Percentiles rank a stretch among this genome's conserved stretches.
Conservation (phyloP, 345 rosid genomes). For the Litchi chinensis region DNA sequence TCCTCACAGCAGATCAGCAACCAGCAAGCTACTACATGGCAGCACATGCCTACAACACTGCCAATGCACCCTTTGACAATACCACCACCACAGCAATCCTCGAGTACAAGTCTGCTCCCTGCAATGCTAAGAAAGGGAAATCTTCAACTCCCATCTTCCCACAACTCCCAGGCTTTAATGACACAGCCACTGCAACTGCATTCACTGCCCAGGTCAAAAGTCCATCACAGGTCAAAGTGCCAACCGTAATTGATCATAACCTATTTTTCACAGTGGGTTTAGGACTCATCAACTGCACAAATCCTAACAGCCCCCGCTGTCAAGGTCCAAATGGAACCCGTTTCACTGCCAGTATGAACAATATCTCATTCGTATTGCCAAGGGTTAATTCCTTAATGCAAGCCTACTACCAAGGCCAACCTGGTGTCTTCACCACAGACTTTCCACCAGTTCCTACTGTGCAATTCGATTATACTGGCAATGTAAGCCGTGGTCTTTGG, state of each 20-base stretch:
- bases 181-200: slow-evolving; percentile 77
- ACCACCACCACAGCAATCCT: slow-evolving; percentile 86
- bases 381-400: slow-evolving; percentile 74
- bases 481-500: slow-evolving; percentile 87
- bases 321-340: slow-evolving; percentile 95
- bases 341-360: slow-evolving; percentile 82
- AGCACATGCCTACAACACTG: slow-evolving; percentile 56
- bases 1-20: slow-evolving; percentile 69
- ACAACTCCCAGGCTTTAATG: slow-evolving; percentile 78
- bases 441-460: slow-evolving; percentile 80
- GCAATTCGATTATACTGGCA: slow-evolving; percentile 78
- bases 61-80: slow-evolving; percentile 66
- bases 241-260: slow-evolving; percentile 60
- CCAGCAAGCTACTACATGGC: slow-evolving; percentile 82
- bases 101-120: slow-evolving; percentile 54
- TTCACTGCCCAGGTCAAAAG: slow-evolving; percentile 59
- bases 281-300: slow-evolving; percentile 77
- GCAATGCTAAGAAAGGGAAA: slow-evolving; percentile 43
- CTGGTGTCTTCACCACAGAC: slow-evolving; percentile 83
- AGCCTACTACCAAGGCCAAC: slow-evolving; percentile 75
- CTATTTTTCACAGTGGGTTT: slow-evolving; percentile 81
- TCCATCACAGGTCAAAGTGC: slow-evolving; percentile 57
- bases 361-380: slow-evolving; percentile 71
- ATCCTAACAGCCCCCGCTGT: slow-evolving; percentile 73
- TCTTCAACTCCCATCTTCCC: slow-evolving; percentile 61